Conservation (phyloP, 805 yeast species). For the Cephaloascus fragrans region DNA sequence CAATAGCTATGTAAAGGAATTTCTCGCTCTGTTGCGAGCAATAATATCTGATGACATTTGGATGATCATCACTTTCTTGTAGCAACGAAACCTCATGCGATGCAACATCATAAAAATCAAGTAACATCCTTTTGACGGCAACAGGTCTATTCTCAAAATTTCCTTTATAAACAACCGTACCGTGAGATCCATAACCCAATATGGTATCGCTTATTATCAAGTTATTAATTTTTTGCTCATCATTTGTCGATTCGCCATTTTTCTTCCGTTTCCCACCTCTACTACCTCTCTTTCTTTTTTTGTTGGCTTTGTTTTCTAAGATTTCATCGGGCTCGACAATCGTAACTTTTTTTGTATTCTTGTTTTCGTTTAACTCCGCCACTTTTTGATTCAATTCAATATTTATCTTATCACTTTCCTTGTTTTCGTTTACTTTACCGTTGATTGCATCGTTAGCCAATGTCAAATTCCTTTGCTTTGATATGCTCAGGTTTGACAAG, state of each 20-base stretch:
- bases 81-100: constrained; percentile 80
- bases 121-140: constrained; percentile 88
- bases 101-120: constrained; percentile 91
- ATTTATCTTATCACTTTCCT: constrained; percentile 4
- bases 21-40: constrained; percentile 88
- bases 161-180: constrained; percentile 90
- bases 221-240: constrained; percentile 32
- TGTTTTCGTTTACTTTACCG: constrained; percentile 1
- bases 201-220: constrained; percentile 60
- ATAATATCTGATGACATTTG: constrained; percentile 86
- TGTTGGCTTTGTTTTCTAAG: constrained; percentile 18
- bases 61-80: constrained; percentile 94
- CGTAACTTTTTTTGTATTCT: constrained; percentile 10
- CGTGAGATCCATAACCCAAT: constrained; percentile 95
- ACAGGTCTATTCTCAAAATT: constrained; percentile 88
- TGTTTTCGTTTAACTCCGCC: constrained; percentile 3
- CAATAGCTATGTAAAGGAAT: constrained; percentile 87
- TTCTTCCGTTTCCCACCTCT: constrained; percentile 70
- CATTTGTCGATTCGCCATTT: constrained; percentile 18
- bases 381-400: constrained; percentile 1
- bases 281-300: constrained; percentile 73
- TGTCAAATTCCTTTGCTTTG: constrained; percentile 6
- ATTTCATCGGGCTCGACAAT: constrained; percentile 15
- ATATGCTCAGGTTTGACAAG: constrained; percentile 1
- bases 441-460: constrained; percentile 1